Evolutionary conservation across 2,329 filamentous ascomycete species (phyloP), one percentile per base, ranked within the genome.

Genomic region (Talaromyces pinophilus): DNA sequence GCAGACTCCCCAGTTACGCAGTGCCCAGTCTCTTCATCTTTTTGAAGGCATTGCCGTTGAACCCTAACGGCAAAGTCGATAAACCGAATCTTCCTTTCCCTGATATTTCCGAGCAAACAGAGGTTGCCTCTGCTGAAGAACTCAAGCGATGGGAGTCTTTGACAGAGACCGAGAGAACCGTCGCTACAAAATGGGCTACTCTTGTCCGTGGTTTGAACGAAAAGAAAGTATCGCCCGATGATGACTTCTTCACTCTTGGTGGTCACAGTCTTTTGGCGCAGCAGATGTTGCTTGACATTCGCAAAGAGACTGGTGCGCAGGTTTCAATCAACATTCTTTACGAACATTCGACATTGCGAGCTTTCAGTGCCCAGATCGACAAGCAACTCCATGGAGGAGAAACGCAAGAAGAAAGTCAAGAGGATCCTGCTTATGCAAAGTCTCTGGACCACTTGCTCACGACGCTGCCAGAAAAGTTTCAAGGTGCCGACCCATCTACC

Each of bases 41-140:
- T 0, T 86, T 95, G 65, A 84, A 87, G 68, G 87, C 88, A 65
- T 85, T 94, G 69, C 91, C 91, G 1, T 79, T 94, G n/a, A 93
- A 92, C 76, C 90, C 90, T n/a, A 93, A 93, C 71, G 90, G 91
- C 72, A 95, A 95, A 79, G 87, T 94, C 50, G 92, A 96, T 78
- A 90, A 88, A 78, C 89, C 91, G 15, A 87, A 87, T 1, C 82
- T 96, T 62, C 92, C 92, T 0, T 95, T 93, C 85, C 93, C 88
- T 46, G 92, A 94, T 77, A 87, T 87, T 28, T 86, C 87, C 13
- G 85, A 91, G 71, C 83, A 90, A 40, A 84, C 85, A 57, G 84
- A 86, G 35, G 86, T 85, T 3, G 82, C 83, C 80, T 38, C 81
- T 82, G 63, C 78, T 82, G 73, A 80, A 75, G 76, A 84, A 75